Evolutionary conservation across 805 yeast species (phyloP), one percentile per base, ranked within the genome.

Genomic region (Suhomyces faveliae): DNA sequence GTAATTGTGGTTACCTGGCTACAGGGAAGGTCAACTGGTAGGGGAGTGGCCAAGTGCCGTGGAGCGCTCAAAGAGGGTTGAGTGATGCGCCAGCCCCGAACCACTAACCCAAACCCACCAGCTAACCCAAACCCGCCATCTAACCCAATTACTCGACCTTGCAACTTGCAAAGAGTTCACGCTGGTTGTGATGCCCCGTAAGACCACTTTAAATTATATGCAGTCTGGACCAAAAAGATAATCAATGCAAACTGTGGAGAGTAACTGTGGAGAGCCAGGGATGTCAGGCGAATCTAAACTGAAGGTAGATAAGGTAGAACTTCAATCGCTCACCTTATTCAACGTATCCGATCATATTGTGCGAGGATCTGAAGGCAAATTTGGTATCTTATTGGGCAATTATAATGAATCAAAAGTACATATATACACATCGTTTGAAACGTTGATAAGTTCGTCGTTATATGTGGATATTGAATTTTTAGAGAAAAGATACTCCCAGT

Each of bases 351-450:
- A 68, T 54, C 66, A 60, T 29, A 43, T 58, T 3, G 51, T 66
- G 9, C 55, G 74, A 35, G 47, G 52, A 3, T 46, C 53, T 7
- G 30, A 45, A 2, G 51, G 47, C 29, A 43, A 43, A 2, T 53
- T 59, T 48, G 76, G 76, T 0, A 56, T 68, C 3, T 47, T 71
- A 17, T 46, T 68, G 12, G 75, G 75, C 1, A 25, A 41, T 6
- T 45, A 21, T 3, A 49, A 54, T 10, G 52, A 47, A 4, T 22
- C 35, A 1, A 40, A 29, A n/a, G 49, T 60, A 3, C 48, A 51
- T 1, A 52, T 64, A 5, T 21, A 45, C 19, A 64, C 63, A n/a
- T 61, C 69, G 5, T 68, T 69, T 48, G 76, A 68, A 40, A 47
- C 67, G 17, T 47, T 64, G 24, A 41, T 58, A 7, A 45, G 51